phyloP scores from a whole-genome alignment of 768 basidiomycete genomes.

The Russula sp. region DNA sequence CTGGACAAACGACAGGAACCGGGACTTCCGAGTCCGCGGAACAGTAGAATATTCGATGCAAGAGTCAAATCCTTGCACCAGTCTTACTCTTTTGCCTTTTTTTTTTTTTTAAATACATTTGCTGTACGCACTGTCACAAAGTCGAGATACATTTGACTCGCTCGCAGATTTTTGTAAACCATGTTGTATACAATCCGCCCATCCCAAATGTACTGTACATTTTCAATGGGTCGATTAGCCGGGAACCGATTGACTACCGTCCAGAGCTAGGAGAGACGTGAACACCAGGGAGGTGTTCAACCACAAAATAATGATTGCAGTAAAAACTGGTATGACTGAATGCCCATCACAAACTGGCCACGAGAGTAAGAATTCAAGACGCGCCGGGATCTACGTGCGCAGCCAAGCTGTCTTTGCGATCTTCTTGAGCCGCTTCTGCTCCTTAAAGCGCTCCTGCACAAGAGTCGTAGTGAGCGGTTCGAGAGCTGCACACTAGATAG shows the following conservation, averaged over 20 bases:
- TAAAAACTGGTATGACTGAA: slow-evolving; percentile 11
- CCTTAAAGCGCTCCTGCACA: slow-evolving; percentile 73
- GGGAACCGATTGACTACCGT: slow-evolving; percentile 2
- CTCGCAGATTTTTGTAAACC: neutral
- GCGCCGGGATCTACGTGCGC: slow-evolving; percentile 43
- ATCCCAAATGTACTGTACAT: slow-evolving; percentile 2
- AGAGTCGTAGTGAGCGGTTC: slow-evolving; percentile 10
- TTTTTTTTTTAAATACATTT: neutral
- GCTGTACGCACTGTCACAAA: slow-evolving; percentile 4
- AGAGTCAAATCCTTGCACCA: neutral
- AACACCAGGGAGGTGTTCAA: neutral
- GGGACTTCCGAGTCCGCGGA: slow-evolving; percentile 13
- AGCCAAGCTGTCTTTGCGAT: slow-evolving; percentile 87
- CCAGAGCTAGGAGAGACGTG: neutral
- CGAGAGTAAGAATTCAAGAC: slow-evolving; percentile 1
- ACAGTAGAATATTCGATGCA: slow-evolving; percentile 5
- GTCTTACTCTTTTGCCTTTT: neutral
- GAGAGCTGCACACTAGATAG: neutral
- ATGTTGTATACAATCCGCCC: slow-evolving; percentile 8
- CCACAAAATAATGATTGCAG: neutral
- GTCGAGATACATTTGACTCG: slow-evolving; percentile 10
- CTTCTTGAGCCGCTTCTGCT: slow-evolving; percentile 77
- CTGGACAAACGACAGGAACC: neutral
- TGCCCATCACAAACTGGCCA: neutral
- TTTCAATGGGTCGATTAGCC: neutral